These are phyloP conservation scores for Nothophaeocryptopus gaeumannii DNA, from an alignment of 2,329 filamentous ascomycete genomes.

Conservation along the genomic window DNA sequence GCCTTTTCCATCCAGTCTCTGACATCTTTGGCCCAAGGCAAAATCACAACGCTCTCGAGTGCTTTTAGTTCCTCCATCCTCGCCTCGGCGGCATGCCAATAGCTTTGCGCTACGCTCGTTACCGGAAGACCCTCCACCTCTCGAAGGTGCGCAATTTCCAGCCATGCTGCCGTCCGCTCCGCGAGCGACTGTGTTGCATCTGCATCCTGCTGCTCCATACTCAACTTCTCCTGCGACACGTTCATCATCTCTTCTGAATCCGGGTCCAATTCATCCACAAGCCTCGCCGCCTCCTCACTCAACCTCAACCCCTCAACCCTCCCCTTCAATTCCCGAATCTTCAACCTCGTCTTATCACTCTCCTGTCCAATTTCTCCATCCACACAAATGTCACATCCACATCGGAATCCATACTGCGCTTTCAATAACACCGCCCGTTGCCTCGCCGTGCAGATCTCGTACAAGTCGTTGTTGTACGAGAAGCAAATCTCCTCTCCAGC, in stretches of 20 bases:
- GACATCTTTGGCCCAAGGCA: slow-evolving; percentile 8
- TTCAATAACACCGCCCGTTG: slow-evolving; percentile 7
- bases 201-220: neutral
- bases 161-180: neutral
- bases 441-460: slow-evolving; percentile 12
- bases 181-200: neutral
- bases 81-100: slow-evolving; percentile 13
- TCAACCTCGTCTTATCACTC: neutral
- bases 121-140: slow-evolving; percentile 9
- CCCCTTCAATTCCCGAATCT: no score
- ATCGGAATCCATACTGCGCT: slow-evolving; percentile 14
- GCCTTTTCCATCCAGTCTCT: slow-evolving; percentile 8
- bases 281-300: slow-evolving; percentile 1
- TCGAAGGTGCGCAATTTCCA: slow-evolving; percentile 7
- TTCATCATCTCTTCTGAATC: neutral
- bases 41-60: slow-evolving; percentile 8
- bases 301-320: no score
- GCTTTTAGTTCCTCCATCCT: slow-evolving; percentile 9
- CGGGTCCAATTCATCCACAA: neutral
- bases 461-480: slow-evolving; percentile 12
- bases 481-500: slow-evolving; percentile 14
- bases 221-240: neutral
- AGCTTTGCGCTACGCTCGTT: slow-evolving; percentile 2
- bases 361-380: neutral
- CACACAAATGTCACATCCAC: slow-evolving; percentile 6